These are phyloP conservation scores for Amniculicola lignicola DNA, from an alignment of 495 filamentous ascomycete species.

Conservation along the genomic window DNA sequence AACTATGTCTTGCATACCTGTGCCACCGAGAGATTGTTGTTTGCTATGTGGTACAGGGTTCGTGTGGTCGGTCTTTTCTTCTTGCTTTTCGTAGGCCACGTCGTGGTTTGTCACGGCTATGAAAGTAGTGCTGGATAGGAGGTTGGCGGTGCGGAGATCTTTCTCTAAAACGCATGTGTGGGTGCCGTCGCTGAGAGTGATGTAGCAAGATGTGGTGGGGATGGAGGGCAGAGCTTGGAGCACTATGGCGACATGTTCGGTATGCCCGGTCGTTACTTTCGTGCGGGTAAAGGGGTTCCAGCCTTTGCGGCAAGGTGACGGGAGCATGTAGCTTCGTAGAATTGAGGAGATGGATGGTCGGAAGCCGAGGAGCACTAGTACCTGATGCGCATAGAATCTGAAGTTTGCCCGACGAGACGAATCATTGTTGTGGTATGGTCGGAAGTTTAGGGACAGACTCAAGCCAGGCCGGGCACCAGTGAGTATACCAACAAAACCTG, in stretches of 20 bases:
- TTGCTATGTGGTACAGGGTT: slow-evolving; percentile 2
- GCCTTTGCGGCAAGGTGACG: background rate
- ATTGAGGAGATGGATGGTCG: slow-evolving; percentile 56
- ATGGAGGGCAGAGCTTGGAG: slow-evolving; percentile 37
- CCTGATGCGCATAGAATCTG: slow-evolving; percentile 49
- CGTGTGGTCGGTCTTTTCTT: background rate
- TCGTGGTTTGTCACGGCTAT: slow-evolving; percentile 59
- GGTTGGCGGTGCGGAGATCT: slow-evolving; percentile 48
- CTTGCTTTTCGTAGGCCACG: slow-evolving; percentile 26
- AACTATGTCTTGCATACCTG: slow-evolving; percentile 26
- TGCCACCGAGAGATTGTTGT: slow-evolving; percentile 28
- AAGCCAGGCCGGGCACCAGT: slow-evolving; percentile 56
- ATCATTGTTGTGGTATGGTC: slow-evolving; percentile 53
- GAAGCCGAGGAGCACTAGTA: slow-evolving; percentile 56
- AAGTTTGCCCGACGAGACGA: slow-evolving; percentile 38
- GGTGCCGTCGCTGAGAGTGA: slow-evolving; percentile 53
- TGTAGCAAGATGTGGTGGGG: slow-evolving; percentile 56
- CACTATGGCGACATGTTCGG: slow-evolving; percentile 31
- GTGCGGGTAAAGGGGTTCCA: no score
- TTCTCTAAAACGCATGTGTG: slow-evolving; percentile 55
- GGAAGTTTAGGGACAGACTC: slow-evolving; percentile 63
- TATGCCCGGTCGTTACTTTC: no score
- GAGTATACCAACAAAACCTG: slow-evolving; percentile 61
- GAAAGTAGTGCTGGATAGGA: slow-evolving; percentile 48
- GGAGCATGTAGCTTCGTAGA: slow-evolving; percentile 49